Conservation (phyloP, 805 yeast species). For the Hanseniaspora pseudoguilliermondii region DNA sequence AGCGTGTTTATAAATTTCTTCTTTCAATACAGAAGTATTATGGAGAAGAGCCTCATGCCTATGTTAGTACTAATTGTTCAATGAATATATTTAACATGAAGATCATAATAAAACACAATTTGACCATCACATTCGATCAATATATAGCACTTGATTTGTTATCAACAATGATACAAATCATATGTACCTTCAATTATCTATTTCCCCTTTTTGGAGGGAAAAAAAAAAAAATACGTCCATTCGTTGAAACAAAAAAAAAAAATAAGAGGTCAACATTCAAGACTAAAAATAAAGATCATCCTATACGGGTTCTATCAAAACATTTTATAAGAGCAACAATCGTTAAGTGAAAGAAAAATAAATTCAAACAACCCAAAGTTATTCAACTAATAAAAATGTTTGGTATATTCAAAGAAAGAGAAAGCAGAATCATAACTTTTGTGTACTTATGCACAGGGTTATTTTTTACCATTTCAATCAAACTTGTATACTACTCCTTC, state of each 20-base stretch:
- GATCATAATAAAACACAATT: too few species aligned
- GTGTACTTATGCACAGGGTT: conserved; percentile 3
- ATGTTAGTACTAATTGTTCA: too few species aligned
- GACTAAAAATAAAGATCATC: neutral
- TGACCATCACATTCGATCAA: too few species aligned
- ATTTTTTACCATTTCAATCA: neutral
- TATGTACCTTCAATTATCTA: too few species aligned
- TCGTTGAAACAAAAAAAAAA: neutral
- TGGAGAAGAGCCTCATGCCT: too few species aligned
- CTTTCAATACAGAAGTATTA: too few species aligned
- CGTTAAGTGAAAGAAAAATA: neutral
- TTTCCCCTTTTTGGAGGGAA: neutral
- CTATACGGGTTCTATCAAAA: too few species aligned
- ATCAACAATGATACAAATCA: too few species aligned
- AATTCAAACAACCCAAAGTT: neutral
- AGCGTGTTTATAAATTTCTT: too few species aligned
- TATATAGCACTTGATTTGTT: too few species aligned
- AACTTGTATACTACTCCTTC: conserved; percentile 6
- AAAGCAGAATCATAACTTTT: neutral
- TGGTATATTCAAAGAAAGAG: neutral
- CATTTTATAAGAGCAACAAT: too few species aligned
- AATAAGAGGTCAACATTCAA: neutral
- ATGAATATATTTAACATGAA: too few species aligned
- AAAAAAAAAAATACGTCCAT: neutral
- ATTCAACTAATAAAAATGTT: neutral